Evolutionary conservation across 1,139 yeast genomes (phyloP).

Genomic region (Wickerhamiella pararugosa): DNA sequence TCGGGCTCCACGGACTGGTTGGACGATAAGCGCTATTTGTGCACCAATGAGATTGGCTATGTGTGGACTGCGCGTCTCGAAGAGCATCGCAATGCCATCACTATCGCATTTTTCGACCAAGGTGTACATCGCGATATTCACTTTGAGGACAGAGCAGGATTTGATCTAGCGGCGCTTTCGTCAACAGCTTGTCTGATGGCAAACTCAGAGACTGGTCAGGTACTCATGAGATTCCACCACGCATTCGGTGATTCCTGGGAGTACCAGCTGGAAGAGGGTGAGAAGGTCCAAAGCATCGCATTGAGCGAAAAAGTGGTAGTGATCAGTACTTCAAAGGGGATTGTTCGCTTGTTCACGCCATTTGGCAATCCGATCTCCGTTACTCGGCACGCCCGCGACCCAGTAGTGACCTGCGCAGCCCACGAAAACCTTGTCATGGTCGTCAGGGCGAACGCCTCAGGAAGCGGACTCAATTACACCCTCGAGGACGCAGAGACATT

Average conservation of each 20-base stretch:
- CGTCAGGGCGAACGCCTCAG: constrained; percentile 20
- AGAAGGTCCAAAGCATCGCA: constrained; percentile 37
- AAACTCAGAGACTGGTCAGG: constrained; percentile 15
- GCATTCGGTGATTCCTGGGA: constrained; percentile 27
- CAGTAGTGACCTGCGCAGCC: constrained; percentile 43
- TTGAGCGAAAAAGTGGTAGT: constrained; percentile 35
- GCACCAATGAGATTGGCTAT: constrained; percentile 71
- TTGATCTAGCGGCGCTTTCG: constrained; percentile 64
- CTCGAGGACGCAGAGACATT: constrained; percentile 25
- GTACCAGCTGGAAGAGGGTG: constrained; percentile 29
- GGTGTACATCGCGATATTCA: constrained; percentile 71
- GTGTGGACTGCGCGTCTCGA: constrained; percentile 63
- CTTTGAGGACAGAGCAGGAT: constrained; percentile 59
- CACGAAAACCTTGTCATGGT: constrained; percentile 33
- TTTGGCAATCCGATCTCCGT: constrained; percentile 42
- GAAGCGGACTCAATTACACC: constrained; percentile 21
- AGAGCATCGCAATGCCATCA: constrained; percentile 44
- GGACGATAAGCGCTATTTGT: constrained; percentile 54
- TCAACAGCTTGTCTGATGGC: constrained; percentile 54
- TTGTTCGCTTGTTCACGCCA: constrained; percentile 37
- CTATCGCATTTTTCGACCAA: constrained; percentile 77
- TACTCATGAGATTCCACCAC: constrained; percentile 23
- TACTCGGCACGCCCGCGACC: constrained; percentile 32
- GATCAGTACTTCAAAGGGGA: constrained; percentile 44
- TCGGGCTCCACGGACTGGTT: constrained; percentile 85